Base-by-base conservation (phyloP, 495 filamentous ascomycete species). In the Daldinia childiae region DNA sequence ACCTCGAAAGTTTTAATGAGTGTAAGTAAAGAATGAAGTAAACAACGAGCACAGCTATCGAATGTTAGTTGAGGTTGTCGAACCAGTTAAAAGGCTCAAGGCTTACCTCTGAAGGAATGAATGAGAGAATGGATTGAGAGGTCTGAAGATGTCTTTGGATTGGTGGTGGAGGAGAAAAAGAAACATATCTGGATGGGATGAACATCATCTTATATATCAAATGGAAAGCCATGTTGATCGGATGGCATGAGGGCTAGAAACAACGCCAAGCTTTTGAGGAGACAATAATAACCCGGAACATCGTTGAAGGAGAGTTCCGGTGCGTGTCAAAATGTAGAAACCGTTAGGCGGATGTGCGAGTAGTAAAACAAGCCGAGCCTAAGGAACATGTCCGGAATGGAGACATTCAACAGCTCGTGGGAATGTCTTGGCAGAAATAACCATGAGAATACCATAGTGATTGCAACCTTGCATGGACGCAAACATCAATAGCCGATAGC, bases 11-110 rank as follows among this genome's bases (percentile, higher is more conserved):
- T 80, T 79, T 79, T 79, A 77, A 79, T 76, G 76, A 77, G 59
- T 74, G 76, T 75, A 71, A 58, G 45, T 71, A 82, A 83, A 78
- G 79, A 83, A 74, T 79, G 80, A 81, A 82, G 76, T 68, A 79
- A 83, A 83, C 81, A 81, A 79, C 77, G 82, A 84, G 82, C 82
- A 83, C 82, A 84, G 82, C 82, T 84, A 59, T 62, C 61, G 26
- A 52, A 68, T 72, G 73, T 79, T 76, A 77, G 75, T 54, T 52
- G 26, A 48, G 19, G 51, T 52, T 30, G 27, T 32, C 50, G 24
- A 36, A 45, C 48, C 48, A 56, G 19, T 61, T 11, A 24, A 58
- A n/a, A 50, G n/a, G 26, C 64, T 71, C 0, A n/a, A 14, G 39
- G 17, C 78, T 68, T 75, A 82, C 82, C 82, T 84, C 81, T 83